A percentile compares a stretch with the other conserved stretches of the same genome.
Evolutionary conservation across 257 asterid species (phyloP).

Genomic region (Solanum chilense): DNA sequence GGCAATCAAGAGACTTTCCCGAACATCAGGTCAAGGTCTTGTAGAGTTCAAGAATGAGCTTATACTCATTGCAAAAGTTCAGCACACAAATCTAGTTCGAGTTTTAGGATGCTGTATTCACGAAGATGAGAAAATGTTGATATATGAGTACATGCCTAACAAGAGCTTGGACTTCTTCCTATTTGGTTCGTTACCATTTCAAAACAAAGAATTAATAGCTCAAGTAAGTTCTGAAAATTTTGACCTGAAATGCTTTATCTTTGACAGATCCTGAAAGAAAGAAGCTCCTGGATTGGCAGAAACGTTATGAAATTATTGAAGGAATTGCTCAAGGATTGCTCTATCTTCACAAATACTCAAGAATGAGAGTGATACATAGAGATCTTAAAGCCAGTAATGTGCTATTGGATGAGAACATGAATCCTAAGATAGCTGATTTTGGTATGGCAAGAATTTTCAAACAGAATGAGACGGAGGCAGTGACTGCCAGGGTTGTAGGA

Average conservation of each 20-base stretch:
- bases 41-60: slow-evolving; percentile 56
- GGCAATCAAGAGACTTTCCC: slow-evolving; percentile 52
- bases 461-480: slow-evolving; percentile 30
- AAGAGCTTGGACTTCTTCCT: slow-evolving; percentile 53
- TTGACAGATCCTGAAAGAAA: slow-evolving; percentile 11
- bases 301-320: slow-evolving; percentile 13
- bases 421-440: slow-evolving; percentile 57
- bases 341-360: background rate
- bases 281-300: slow-evolving; percentile 15
- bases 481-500: slow-evolving; percentile 40
- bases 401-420: slow-evolving; percentile 26
- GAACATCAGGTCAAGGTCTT: slow-evolving; percentile 46
- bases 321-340: background rate
- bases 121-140: slow-evolving; percentile 44
- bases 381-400: background rate
- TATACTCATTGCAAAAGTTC: slow-evolving; percentile 45
- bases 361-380: background rate
- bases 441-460: slow-evolving; percentile 54
- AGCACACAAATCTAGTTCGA: slow-evolving; percentile 54
- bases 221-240: background rate
- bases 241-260: background rate
- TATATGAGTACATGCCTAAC: slow-evolving; percentile 40
- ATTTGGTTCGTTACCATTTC: slow-evolving; percentile 18
- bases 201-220: background rate
- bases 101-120: slow-evolving; percentile 44